These are phyloP conservation scores for Sclerospora graminicola DNA, from an alignment of 352 stramenopile genomes.

Conservation along the genomic window DNA sequence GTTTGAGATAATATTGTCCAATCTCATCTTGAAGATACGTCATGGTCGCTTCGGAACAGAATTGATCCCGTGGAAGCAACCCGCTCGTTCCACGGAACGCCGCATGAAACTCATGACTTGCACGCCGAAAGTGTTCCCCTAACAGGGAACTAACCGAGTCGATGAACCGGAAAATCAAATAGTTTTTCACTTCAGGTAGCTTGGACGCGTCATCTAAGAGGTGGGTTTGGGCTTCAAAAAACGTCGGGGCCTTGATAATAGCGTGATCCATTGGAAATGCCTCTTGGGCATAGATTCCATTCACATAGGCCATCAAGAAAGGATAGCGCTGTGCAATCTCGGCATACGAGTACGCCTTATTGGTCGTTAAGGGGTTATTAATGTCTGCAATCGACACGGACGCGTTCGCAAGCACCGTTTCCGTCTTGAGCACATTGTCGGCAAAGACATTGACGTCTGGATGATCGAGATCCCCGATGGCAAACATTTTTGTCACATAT, in stretches of 20 bases:
- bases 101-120: conserved; percentile 40
- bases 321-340: conserved; percentile 43
- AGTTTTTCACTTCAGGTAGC: conserved; percentile 38
- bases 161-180: conserved; percentile 55
- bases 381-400: conserved; percentile 82
- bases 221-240: conserved; percentile 39
- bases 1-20: conserved; percentile 82
- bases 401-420: conserved; percentile 71
- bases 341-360: conserved; percentile 72
- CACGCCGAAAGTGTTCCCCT: conserved; percentile 42
- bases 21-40: conserved; percentile 77
- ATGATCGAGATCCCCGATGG: conserved; percentile 23
- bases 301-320: conserved; percentile 38
- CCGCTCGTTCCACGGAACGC: conserved; percentile 20
- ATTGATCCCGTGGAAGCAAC: conserved; percentile 31
- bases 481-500: conserved; percentile 40
- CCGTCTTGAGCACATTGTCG: conserved; percentile 42
- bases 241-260: conserved; percentile 37
- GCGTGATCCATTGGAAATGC: conserved; percentile 25
- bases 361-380: conserved; percentile 77
- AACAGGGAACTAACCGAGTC: conserved; percentile 31
- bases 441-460: conserved; percentile 31
- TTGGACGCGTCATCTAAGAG: conserved; percentile 26
- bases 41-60: conserved; percentile 68
- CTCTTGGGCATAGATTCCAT: conserved; percentile 33